Conservation (phyloP, 2,329 filamentous ascomycete species). For the Hortaea werneckii region DNA sequence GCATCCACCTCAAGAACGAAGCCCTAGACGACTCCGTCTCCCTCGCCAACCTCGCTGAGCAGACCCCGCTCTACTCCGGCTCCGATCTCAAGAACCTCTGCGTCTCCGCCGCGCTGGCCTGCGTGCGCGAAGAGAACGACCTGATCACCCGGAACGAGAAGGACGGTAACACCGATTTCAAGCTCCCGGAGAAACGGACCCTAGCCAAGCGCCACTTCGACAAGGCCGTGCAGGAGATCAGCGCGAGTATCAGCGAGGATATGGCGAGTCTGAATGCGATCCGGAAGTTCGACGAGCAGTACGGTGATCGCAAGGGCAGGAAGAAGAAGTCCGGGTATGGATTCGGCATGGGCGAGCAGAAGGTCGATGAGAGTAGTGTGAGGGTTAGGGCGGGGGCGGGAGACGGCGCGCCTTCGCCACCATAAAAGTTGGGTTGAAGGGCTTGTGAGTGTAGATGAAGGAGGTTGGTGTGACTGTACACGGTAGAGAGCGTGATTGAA, state of each 20-base stretch:
- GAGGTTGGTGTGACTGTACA: background rate
- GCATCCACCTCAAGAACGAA: constrained; percentile 62
- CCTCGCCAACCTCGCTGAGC: constrained; percentile 51
- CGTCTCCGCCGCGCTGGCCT: constrained; percentile 68
- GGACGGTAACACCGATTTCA: constrained; percentile 29
- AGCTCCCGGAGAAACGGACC: constrained; percentile 58
- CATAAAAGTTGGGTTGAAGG: background rate
- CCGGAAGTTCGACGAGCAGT: constrained; percentile 90
- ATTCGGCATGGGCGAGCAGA: constrained; percentile 17
- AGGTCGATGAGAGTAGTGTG: constrained; percentile 22
- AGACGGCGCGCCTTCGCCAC: background rate
- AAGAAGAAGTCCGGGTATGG: constrained; percentile 29
- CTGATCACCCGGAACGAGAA: constrained; percentile 19
- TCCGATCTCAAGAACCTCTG: constrained; percentile 76
- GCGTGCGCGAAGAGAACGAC: constrained; percentile 63
- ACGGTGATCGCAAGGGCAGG: constrained; percentile 66
- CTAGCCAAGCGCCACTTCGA: constrained; percentile 68
- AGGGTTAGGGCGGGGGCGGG: constrained; percentile 16
- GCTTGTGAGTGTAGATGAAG: background rate
- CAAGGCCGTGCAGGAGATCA: constrained; percentile 76
- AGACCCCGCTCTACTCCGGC: constrained; percentile 69
- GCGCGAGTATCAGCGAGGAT: constrained; percentile 84
- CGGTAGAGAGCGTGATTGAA: too few species aligned
- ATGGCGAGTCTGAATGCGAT: constrained; percentile 81
- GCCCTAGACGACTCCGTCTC: constrained; percentile 50